Base-by-base conservation (phyloP, 352 stramenopile species). In the Globisporangium spinosum region DNA sequence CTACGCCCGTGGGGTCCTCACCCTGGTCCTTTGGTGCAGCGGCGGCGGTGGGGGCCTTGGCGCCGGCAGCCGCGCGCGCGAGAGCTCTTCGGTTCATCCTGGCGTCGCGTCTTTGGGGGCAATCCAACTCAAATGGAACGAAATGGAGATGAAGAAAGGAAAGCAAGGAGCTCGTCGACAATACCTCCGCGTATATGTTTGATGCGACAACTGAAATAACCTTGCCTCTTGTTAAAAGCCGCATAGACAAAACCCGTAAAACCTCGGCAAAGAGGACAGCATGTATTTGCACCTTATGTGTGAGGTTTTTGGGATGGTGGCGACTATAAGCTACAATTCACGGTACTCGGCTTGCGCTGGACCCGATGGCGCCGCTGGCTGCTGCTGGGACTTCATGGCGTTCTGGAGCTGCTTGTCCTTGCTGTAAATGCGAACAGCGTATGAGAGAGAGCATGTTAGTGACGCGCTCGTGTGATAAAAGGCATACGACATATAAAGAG, bases 361-460 rank as follows among this genome's bases (percentile, higher is more conserved):
- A 3, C 74, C 77, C 4, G 78, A 69, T 43, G 58, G 20, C 17
- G 35, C 69, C 35, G 68, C 38, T 25, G 71, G 70, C 43, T 71
- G 69, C 74, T 75, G 71, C 61, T 77, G 85, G 49, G 74, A 70
- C 73, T 91, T 88, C 82, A 95, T 93, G 40, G 87, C 87, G 53
- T 90, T 76, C 55, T 89, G 83, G 51, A 95, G 75, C 57, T 89
- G 83, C 77, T 93, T 87, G 73, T 95, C 87, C 80, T 95, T 95
- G 74, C 87, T 89, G 70, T 63, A 54, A 59, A n/a, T 60, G 51
- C 2, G 25, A 12, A 55, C 13, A 22, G 29, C 5, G 12, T 38
- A 12, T 43, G 23, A 62, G 15, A 64, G 20, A 15, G 12, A 15
- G 12, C 38, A 4, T 17, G 35, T 20, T 40, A 61, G 20, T 45